A percentile compares a stretch with the other conserved stretches of the same genome.
Evolutionary conservation across 352 stramenopile genomes (phyloP).

Genomic region (Pythium diclinum): DNA sequence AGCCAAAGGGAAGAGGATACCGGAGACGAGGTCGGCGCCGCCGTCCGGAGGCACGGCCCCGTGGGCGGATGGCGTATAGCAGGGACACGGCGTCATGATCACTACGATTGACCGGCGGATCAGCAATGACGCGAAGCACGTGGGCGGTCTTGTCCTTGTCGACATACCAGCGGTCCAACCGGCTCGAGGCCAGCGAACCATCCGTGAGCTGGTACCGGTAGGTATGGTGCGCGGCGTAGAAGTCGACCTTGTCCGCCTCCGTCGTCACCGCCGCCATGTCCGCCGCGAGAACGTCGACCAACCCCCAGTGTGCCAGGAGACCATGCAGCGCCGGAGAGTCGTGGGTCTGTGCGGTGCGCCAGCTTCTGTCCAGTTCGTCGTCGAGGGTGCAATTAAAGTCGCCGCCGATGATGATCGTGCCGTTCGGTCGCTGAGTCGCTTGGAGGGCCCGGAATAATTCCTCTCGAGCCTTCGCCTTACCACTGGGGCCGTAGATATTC

Average conservation of each 20-base stretch:
- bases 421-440: not conserved
- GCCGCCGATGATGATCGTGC: not conserved
- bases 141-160: not conserved
- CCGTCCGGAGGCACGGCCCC: too few relatives aligned
- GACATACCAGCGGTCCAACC: constrained; percentile 13
- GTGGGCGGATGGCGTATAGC: not conserved
- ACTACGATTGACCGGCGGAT: constrained; percentile 1
- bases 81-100: constrained; percentile 11
- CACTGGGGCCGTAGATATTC: constrained; percentile 11
- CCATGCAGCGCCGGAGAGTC: not conserved
- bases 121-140: not conserved
- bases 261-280: not conserved
- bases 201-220: not conserved
- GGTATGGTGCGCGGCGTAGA: constrained; percentile 6
- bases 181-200: not conserved
- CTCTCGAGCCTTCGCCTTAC: not conserved
- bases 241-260: not conserved
- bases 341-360: not conserved
- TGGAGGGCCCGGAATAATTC: not conserved
- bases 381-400: constrained; percentile 6
- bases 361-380: not conserved
- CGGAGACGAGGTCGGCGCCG: not conserved
- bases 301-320: not conserved
- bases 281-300: not conserved
- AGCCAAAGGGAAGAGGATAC: constrained; percentile 10